Evolutionary conservation across 2,329 filamentous ascomycete species (phyloP), one percentile per base, ranked within the genome.

Genomic region (Rhynchosporium agropyri): DNA sequence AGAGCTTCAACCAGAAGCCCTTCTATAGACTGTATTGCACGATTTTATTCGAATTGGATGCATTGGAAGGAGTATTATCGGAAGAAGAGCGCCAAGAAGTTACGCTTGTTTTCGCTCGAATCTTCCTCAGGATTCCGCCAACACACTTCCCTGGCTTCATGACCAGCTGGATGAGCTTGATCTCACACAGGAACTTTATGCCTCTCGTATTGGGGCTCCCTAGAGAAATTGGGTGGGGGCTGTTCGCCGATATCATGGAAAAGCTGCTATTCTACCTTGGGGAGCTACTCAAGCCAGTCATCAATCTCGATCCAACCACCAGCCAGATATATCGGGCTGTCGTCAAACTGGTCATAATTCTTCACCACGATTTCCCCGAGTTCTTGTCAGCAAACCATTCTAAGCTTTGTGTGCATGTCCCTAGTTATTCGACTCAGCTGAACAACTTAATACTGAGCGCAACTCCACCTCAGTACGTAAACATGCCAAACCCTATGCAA

Each of bases 321-420:
- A 93, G 91, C 74, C 91, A 94, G 60, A 85, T 96, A 65, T 97
- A 97, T 75, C 88, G 91, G 65, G 92, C 89, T 8, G 86, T 90
- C 1, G 79, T 96, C 54, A 92, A 96, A 73, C 84, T 97, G 64
- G 79, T 98, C 60, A 80, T 96, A 40, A 84, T 96, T 58, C 80
- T 99, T 59, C 91, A 97, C 69, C 95, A 98, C 73, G 95, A 99
- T 75, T 98, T 92, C 76, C 90, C 94, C 0, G 92, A 97, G 62
- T 99, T 97, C 76, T 79, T 99, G 48, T 89, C 91, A 5, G 91
- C 93, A 70, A 92, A 96, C 75, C 91, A 96, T 73, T 86, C 91
- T 69, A 85, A 87, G 69, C 85, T 99, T 58, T 92, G 89, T 78
- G 88, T 90, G 70, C 87, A 86, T 72, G 89, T 98, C 63, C 91